Evolutionary conservation across 345 rosid genomes (phyloP), one percentile per base, ranked within the genome.

Genomic region (Eucalyptus camaldulensis): DNA sequence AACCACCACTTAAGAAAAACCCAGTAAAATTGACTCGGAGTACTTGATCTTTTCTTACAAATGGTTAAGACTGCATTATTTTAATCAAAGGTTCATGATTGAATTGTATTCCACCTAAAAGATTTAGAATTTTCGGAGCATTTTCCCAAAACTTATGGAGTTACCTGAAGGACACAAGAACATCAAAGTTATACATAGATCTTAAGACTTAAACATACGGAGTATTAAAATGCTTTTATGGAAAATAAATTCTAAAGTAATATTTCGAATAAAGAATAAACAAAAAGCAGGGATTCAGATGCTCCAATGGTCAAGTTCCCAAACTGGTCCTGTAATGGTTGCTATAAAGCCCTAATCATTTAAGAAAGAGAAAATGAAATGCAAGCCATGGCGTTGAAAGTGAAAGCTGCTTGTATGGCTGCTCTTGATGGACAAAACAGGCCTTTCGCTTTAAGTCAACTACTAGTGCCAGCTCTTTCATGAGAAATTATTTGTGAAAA

Each of bases 21-120:
- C n/a, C 15, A 11, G 15, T 60, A 27, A 27, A 60, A 25, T 27
- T 60, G 7, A 60, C 67, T 11, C 27, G 25, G 12, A 56, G 29
- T 10, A 60, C 67, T 60, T 60, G n/a, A 60, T 27, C 62, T 56
- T 67, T 67, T 67, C 22, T 67, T 65, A 29, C 37, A 65, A 65
- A 65, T n/a, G 76, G 31, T n/a, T n/a, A 65, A n/a, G 76, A 65
- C 6, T 13, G 1, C 33, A 65, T n/a, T 13, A 7, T 14, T 65
- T 65, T 13, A 7, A 65, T 15, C 3, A 31, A 69, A 69, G 21
- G 12, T 31, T 69, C 1, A 9, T 10, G 10, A 31, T 8, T 67
- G 0, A 0, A 31, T 69, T 16, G 43, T 10, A 69, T 33, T 69
- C 0, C 43, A 5, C 7, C 21, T 10, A 69, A 1, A 67, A 67